Base-by-base conservation (phyloP, 257 asterid genomes). In the Ajuga chamaepitys region DNA sequence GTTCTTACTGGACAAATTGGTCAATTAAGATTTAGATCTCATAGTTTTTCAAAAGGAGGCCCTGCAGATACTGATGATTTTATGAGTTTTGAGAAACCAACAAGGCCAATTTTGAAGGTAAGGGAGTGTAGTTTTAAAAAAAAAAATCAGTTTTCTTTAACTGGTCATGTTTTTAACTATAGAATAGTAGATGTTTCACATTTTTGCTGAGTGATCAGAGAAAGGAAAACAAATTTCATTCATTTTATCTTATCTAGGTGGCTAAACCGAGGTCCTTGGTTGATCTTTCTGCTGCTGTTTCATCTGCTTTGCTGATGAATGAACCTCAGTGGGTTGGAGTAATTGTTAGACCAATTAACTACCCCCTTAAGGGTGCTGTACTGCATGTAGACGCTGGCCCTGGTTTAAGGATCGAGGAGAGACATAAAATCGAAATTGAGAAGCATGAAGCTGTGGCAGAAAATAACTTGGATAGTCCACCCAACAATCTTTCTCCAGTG, bases 1-100 rank as follows among this genome's bases (percentile, higher is more conserved):
- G 96, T 83, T 81, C 95, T 94, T 73, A 94, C 97, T 4, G 97
- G 99, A 71, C 91, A 90, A 81, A 90, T 94, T 72, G 99, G 99
- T 64, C 89, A 84, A 76, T 80, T 94, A 75, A 94, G 95, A 75
- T 94, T 94, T 75, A 87, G 99, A 85, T 94, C 99, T 66, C 99
- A 94, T 80, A 90, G 97, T 83, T 94, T 85, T 75, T 88, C 96
- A 9, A 85, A 90, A 82, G 95, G 88, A 64, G 99, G 87, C 45
- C 99, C 99, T 67, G 95, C 89, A 28, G 99, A 94, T 32, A 76
- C 83, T 65, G 96, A 94, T 78, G 99, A 94, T 83, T 88, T 88
- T 74, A 86, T 86, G 99, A 94, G 97, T 81, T 90, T 83, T 67
- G 99, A 94, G 74, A 90, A 88, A 80, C 97, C 99, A 72, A 85